Conservation (phyloP, 257 asterid genomes). For the Nicotiana undulata region DNA sequence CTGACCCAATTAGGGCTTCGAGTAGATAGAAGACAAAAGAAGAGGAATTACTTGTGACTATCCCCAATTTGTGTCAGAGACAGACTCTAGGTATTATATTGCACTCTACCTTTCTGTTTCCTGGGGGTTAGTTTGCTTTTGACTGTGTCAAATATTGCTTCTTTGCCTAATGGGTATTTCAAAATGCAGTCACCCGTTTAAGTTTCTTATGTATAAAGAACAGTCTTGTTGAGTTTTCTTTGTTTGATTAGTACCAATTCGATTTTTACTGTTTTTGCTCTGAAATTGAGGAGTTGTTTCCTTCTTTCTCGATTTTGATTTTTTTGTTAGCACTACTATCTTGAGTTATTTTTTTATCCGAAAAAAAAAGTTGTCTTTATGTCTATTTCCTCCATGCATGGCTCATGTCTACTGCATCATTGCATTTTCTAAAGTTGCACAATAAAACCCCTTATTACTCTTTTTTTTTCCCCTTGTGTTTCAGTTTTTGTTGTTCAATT, state of each 20-base stretch:
- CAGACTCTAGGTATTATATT: neutral
- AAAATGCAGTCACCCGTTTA: too few relatives aligned
- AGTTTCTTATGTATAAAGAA: too few relatives aligned
- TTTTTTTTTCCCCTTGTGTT: neutral
- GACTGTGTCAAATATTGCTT: too few relatives aligned
- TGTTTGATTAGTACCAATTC: neutral
- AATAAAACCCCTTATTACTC: neutral
- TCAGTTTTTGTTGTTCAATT: neutral
- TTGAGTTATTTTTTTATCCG: neutral
- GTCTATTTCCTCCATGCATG: slow-evolving; percentile 1
- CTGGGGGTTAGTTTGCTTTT: neutral
- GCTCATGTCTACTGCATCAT: neutral
- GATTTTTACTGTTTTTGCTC: neutral
- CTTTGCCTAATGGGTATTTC: neutral
- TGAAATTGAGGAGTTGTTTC: neutral
- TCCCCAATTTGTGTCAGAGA: neutral
- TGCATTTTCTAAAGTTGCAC: neutral
- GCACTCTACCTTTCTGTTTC: neutral
- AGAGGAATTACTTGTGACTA: neutral
- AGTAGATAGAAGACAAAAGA: too few relatives aligned
- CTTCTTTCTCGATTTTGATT: neutral
- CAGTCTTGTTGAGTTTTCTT: neutral
- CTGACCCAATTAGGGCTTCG: neutral
- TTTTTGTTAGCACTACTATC: neutral
- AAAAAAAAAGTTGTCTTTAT: neutral